Evolutionary conservation across 192 early-diverging fungal genomes (phyloP).

Genomic region (Coemansia sp.): DNA sequence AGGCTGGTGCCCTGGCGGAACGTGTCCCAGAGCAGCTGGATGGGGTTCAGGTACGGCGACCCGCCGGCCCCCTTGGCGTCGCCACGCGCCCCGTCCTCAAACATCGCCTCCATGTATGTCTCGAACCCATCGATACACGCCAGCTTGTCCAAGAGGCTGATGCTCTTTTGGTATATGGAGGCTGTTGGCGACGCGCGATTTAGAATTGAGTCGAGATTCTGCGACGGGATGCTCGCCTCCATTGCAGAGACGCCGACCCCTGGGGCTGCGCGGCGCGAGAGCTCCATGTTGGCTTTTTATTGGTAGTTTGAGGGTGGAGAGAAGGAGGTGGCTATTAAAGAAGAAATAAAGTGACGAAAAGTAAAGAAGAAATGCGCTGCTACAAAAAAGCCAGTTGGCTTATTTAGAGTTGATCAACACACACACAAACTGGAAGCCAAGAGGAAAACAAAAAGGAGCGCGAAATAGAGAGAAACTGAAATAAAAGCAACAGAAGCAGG

Average conservation of each 20-base stretch:
- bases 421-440: neutral
- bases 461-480: neutral
- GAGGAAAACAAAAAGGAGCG: neutral
- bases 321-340: neutral
- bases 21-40: slow-evolving; percentile 67
- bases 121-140: slow-evolving; percentile 69
- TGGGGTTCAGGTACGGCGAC: slow-evolving; percentile 56
- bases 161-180: slow-evolving; percentile 72
- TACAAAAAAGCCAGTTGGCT: no score
- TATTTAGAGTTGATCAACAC: neutral
- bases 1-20: slow-evolving; percentile 69
- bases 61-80: slow-evolving; percentile 20
- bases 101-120: slow-evolving; percentile 52
- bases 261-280: slow-evolving; percentile 26
- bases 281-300: slow-evolving; percentile 29
- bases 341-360: neutral
- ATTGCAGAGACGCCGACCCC: slow-evolving; percentile 16
- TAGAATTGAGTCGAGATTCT: slow-evolving; percentile 48
- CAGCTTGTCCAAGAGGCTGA: slow-evolving; percentile 65
- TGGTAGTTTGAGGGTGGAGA: no score
- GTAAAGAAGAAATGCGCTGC: neutral
- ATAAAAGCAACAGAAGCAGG: neutral
- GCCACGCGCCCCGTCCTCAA: slow-evolving; percentile 32
- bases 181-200: slow-evolving; percentile 44
- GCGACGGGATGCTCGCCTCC: slow-evolving; percentile 40